phyloP scores from a whole-genome alignment of 2,329 filamentous ascomycete species.

The Tolypocladium amazonense region DNA sequence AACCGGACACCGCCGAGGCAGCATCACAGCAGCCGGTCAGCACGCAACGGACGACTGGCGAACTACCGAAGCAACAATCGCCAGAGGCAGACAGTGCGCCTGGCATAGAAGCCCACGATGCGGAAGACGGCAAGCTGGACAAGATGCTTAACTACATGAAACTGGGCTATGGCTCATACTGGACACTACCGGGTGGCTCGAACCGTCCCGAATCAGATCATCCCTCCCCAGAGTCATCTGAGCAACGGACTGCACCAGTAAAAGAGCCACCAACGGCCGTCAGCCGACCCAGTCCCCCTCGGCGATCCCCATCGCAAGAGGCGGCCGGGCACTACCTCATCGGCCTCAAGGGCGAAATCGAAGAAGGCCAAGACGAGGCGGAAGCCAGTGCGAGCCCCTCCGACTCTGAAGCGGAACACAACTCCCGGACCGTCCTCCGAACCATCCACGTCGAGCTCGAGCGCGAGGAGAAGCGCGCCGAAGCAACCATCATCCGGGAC shows the following conservation, averaged over 20 bases:
- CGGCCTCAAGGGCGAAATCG: conserved; percentile 55
- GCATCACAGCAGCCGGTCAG: not conserved
- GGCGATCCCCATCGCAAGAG: conserved; percentile 14
- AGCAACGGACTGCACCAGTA: not conserved
- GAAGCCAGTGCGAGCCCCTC: conserved; percentile 21
- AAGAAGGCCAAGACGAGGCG: conserved; percentile 27
- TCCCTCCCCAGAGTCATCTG: not conserved
- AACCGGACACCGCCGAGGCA: not conserved
- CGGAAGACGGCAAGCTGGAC: conserved; percentile 32
- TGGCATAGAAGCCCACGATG: not conserved
- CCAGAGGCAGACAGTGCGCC: not conserved
- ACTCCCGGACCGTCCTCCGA: conserved; percentile 49
- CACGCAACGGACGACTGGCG: not conserved
- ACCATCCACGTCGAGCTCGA: conserved; percentile 59
- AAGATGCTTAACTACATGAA: conserved; percentile 55
- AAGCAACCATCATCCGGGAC: conserved; percentile 34
- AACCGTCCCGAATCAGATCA: conserved; percentile 7
- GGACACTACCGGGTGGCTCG: conserved; percentile 33
- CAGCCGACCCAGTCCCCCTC: conserved; percentile 4
- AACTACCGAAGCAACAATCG: conserved; percentile 1
- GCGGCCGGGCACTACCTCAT: conserved; percentile 48
- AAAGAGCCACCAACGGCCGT: not conserved
- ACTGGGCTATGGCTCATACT: conserved; percentile 57
- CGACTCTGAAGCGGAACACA: conserved; percentile 22
- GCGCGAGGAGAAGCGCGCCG: conserved; percentile 26